These are phyloP conservation scores for Ammopiptanthus mongolicus DNA, from an alignment of 306 rosid species.

Conservation along the genomic window DNA sequence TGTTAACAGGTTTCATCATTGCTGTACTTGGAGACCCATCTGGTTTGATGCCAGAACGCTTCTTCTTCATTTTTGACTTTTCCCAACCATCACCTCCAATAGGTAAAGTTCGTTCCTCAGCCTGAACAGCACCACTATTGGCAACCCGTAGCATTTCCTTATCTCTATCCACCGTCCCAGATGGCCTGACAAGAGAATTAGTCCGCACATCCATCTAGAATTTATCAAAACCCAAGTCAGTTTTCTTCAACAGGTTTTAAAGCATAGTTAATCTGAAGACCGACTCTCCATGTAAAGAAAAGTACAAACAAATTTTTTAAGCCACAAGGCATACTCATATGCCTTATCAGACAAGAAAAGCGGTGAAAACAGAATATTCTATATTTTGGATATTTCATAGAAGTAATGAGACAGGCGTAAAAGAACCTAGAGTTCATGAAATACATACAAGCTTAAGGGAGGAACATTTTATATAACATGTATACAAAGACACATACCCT, in stretches of 20 bases:
- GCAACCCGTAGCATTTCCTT: constrained; percentile 65
- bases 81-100: constrained; percentile 89
- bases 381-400: neutral
- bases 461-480: neutral
- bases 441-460: neutral
- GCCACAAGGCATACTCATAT: neutral
- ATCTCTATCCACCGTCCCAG: constrained; percentile 67
- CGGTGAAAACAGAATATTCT: neutral
- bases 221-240: constrained; percentile 34
- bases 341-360: neutral
- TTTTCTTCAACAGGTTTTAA: constrained; percentile 14
- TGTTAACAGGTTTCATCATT: constrained; percentile 50
- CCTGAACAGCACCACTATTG: constrained; percentile 56
- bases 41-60: constrained; percentile 79
- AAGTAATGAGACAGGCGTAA: neutral
- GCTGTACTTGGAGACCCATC: constrained; percentile 60
- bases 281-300: neutral
- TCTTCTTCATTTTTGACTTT: constrained; percentile 83
- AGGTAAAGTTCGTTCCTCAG: constrained; percentile 68
- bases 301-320: neutral
- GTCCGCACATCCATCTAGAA: constrained; percentile 68
- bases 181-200: constrained; percentile 62
- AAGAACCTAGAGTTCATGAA: constrained; percentile 8
- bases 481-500: constrained; percentile 48
- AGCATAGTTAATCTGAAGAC: constrained; percentile 3